These are phyloP conservation scores for Trametes sp. DNA, from an alignment of 1,284 basidiomycete species.

Conservation along the genomic window DNA sequence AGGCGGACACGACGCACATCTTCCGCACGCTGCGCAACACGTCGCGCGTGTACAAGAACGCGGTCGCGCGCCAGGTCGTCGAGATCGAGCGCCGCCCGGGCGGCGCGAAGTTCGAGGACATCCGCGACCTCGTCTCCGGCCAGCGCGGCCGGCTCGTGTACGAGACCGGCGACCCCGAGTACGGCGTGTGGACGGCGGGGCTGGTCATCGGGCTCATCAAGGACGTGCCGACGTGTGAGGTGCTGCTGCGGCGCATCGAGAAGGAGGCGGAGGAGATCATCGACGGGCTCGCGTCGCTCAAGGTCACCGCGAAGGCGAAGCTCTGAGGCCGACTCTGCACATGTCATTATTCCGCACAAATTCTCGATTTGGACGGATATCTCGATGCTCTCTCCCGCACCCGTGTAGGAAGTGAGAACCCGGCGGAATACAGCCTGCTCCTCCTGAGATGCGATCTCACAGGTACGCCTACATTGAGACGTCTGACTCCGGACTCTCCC, in stretches of 20 bases:
- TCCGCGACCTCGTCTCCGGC: slow-evolving; percentile 86
- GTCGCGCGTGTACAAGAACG: slow-evolving; percentile 90
- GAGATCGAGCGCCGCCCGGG: slow-evolving; percentile 80
- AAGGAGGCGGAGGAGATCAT: slow-evolving; percentile 81
- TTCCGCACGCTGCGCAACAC: slow-evolving; percentile 91
- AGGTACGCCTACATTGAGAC: background rate
- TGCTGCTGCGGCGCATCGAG: slow-evolving; percentile 77
- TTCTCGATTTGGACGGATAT: background rate
- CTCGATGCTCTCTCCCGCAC: background rate
- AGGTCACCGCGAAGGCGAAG: slow-evolving; percentile 49
- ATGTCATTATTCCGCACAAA: background rate
- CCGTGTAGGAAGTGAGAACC: background rate
- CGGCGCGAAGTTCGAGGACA: slow-evolving; percentile 89
- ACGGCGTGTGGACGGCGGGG: slow-evolving; percentile 90
- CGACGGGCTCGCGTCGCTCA: slow-evolving; percentile 53
- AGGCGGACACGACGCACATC: slow-evolving; percentile 88
- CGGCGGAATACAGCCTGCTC: background rate
- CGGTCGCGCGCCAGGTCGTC: slow-evolving; percentile 83
- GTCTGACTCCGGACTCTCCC: background rate
- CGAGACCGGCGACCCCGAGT: slow-evolving; percentile 85
- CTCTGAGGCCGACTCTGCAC: background rate
- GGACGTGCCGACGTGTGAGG: slow-evolving; percentile 87
- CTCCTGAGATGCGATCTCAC: background rate
- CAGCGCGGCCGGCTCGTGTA: slow-evolving; percentile 82
- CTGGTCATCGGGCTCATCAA: slow-evolving; percentile 84